phyloP scores from a whole-genome alignment of 2,329 filamentous ascomycete species.

The Aureobasidium musti region DNA sequence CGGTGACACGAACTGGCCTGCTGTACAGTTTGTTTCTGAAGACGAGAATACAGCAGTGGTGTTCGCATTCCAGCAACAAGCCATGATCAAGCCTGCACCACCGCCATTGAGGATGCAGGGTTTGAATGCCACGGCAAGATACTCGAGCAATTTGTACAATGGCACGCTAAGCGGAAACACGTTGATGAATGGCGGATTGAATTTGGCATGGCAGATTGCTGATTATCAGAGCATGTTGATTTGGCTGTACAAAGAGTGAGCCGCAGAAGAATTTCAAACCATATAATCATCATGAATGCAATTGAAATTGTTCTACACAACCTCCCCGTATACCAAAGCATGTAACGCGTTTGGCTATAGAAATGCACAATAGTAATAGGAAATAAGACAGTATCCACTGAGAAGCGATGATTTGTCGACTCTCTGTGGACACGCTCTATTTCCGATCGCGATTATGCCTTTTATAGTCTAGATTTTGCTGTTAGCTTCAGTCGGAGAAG shows the following conservation, averaged over 20 bases:
- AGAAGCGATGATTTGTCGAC: no score
- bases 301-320: no score
- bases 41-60: constrained; percentile 56
- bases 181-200: constrained; percentile 63
- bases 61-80: constrained; percentile 62
- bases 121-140: constrained; percentile 57
- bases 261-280: no score
- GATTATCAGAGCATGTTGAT: constrained; percentile 63
- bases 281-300: no score
- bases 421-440: no score
- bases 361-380: no score
- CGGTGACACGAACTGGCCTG: constrained; percentile 63
- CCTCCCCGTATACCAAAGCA: no score
- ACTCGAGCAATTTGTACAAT: constrained; percentile 55
- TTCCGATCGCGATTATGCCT: no score
- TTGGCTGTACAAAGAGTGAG: constrained; percentile 53
- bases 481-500: no score
- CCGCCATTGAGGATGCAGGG: constrained; percentile 60
- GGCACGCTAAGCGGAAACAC: constrained; percentile 59
- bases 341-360: no score
- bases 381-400: no score
- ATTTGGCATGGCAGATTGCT: constrained; percentile 50
- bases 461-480: no score
- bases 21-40: constrained; percentile 59
- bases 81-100: constrained; percentile 55